Base-by-base conservation (phyloP, 192 early-diverging fungal species). In the Obelidium mucronatum region DNA sequence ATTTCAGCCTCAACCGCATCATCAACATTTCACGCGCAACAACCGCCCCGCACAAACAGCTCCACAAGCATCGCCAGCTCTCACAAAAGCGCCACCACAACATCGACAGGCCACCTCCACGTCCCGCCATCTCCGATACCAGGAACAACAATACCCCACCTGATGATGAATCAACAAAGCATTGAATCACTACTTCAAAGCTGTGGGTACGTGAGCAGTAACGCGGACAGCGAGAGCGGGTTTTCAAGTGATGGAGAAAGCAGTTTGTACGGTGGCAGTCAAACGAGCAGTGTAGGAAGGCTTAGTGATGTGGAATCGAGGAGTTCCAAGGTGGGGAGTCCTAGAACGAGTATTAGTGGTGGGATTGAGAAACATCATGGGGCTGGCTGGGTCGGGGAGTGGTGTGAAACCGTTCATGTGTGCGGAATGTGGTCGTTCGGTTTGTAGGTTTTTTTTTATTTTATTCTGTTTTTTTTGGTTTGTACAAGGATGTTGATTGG, bases 391-490 rank as follows among this genome's bases (percentile, higher is more conserved):
- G 48, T 51, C 22, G 22, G 48, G 48, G 48, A 51, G 48, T 51
- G 48, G 48, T 0, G 55, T 58, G 55, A 58, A 58, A 58, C 55
- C 55, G 55, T 58, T 58, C 30, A 24, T 58, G 55, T 58, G 55
- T 58, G 26, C 24, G 5, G 55, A 58, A 31, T 58, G 55, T 58
- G 55, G 55, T 28, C 55, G 55, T 24, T 58, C 55, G 55, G 55
- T 58, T 8, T 24, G 55, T 58, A 8, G 11, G 11, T 58, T 8
- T 8, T 28, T 31, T 31, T 58, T 58, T 58, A 26, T 22, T 58
- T 22, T 48, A n/a, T n/a, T 51, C 22, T 51, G 48, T 51, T 51
- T 51, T 22, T 51, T 51, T 51, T 51, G 8, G 48, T 8, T 13
- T 8, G 22, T 51, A 22, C 48, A 22, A 22, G 48, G 48, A 51